Evolutionary conservation across 192 early-diverging fungal species (phyloP), one percentile per base, ranked within the genome.

Genomic region (Entomortierella lignicola): DNA sequence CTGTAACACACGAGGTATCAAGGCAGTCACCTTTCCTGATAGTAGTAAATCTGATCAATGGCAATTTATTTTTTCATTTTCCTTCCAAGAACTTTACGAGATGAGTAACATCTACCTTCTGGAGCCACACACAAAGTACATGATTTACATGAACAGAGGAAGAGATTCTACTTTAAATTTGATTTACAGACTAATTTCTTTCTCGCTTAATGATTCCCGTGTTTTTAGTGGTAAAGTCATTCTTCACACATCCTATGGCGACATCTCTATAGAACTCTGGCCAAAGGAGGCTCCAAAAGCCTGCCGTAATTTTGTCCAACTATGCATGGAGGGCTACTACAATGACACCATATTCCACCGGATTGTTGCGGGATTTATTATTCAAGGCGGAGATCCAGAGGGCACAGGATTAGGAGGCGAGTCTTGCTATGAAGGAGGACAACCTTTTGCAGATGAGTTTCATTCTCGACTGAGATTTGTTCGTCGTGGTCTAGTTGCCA

Each of bases 341-440:
- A 88, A 97, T 69, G 79, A 85, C 37, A 95, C 94, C 8, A 91
- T 95, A 18, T 97, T 99, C 60, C 97, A 99, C 80, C 90, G 97
- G 7, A 80, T 95, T 12, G 90, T 97, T 26, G 89, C 93, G n/a
- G 88, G 88, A 37, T 99, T 97, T 82, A 95, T 97, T 71, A 90
- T 96, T 7, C 97, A 99, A 74, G 93, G 94, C 30, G 97, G 97
- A 13, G 97, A 99, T 81, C 97, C 97, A 0, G 95, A 94, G 18
- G 96, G 95, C 21, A 94, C 88, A 4, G 92, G 93, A 0, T 72
- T 85, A 63, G 97, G 97, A 48, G 97, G 97, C 1, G 95, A 95
- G 66, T 96, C 95, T 20, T 87, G 93, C 20, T 96, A 92, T 65
- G 61, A 77, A 4, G 66, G 54, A 8, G 94, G 91, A 21, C 75